Base-by-base conservation (phyloP, 495 filamentous ascomycete species). In the Annulohypoxylon nitens region DNA sequence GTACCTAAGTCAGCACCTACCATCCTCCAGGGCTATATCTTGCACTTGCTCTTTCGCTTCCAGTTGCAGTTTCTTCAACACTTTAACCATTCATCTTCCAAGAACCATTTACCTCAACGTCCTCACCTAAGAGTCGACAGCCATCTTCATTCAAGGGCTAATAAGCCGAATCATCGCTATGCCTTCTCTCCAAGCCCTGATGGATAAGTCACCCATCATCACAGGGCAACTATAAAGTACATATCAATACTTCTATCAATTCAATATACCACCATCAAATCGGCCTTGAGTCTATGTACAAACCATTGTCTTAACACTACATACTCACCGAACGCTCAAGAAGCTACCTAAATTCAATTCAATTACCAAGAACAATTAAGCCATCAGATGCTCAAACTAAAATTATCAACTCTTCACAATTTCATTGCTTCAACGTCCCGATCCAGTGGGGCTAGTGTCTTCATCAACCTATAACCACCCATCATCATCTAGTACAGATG, bases 401-500 rank as follows among this genome's bases (percentile, higher is more conserved):
- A 43, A 7, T 4, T 18, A n/a, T 25, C 57, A 45, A 60, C 25
- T 33, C 6, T 11, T 12, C 6, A 37, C 18, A 4, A 9, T 14
- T 55, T 30, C 37, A 33, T 9, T 0, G 34, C 9, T 30, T 39
- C 41, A 20, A 25, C 12, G 20, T 16, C 26, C 16, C 25, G 1
- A 30, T 16, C 12, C 37, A 3, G 25, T 23, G 3, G 18, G 51
- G 47, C 64, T 10, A 67, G 33, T 26, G 36, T 61, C 33, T 30
- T 30, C 61, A 67, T 60, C 50, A 39, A 58, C 16, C 30, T 33
- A 12, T 33, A 61, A 23, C 18, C 25, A 63, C 43, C 34, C 62
- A 45, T 48, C 3, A 23, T n/a, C 41, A 36, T 45, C 30, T 34
- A 25, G n/a, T 53, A 16, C 11, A 23, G 25, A 41, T 4, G 20